Evolutionary conservation across 2,329 filamentous ascomycete species (phyloP), one percentile per base, ranked within the genome.

Genomic region (Drechslerella dactyloides): DNA sequence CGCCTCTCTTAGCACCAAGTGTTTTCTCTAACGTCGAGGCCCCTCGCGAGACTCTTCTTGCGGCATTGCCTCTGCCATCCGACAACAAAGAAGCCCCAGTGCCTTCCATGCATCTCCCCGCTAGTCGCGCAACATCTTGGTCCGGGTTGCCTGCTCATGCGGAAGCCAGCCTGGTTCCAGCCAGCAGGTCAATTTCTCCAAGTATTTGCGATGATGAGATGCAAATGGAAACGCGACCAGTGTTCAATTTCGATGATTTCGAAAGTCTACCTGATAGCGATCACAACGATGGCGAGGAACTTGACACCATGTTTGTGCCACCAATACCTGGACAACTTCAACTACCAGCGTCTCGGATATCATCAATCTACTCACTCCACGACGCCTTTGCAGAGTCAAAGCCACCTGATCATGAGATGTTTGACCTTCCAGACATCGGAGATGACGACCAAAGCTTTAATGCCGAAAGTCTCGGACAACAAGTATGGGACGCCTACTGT

Each of bases 291-390:
- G 46, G 19, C 23, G 60, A 60, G 19, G 42, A 72, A 27, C 17
- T 72, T 30, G 60, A 57, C 13, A 56, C 59, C 27, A 72, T 72
- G 68, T 72, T 72, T 53, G 51, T 50, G n/a, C 68, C 68, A n/a
- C 60, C 60, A 4, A 21, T 50, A 1, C 13, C 46, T 15, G 17
- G 7, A 1, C 13, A 15, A 7, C 21, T 46, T 1, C 60, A 30
- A 10, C 44, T 72, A 8, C 68, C 68, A 6, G 60, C 59, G 5
- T 72, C 68, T 2, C 55, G 68, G 17, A 56, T 72, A 11, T 72
- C 68, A 10, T 72, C 68, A 15, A 46, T 60, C 33, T 72, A 65
- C 40, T 72, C 68, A 1, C 55, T 65, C 21, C 44, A 64, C 33
- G 56, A 72, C 19, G 50, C 54, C 7, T 65, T 23, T 27, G 2